Percentiles rank a stretch among this genome's conserved stretches.
These are phyloP conservation scores for Aspergillus pseudoglaucus DNA, from an alignment of 2,329 filamentous ascomycete species.

Conservation along the genomic window DNA sequence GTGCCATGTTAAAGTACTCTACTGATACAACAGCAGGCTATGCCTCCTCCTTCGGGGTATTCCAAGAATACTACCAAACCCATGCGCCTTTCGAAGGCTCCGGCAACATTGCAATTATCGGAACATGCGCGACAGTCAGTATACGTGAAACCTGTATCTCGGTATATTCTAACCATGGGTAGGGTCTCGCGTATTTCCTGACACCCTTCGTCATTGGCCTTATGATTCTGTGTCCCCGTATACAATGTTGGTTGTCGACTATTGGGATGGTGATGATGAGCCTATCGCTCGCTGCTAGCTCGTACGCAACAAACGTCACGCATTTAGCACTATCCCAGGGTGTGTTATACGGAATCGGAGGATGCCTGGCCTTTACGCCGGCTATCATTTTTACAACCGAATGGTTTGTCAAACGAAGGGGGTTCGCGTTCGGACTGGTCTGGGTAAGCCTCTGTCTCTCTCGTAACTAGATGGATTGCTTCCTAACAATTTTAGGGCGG, in stretches of 20 bases:
- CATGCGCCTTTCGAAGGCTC: constrained; percentile 11
- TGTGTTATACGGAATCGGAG: constrained; percentile 35
- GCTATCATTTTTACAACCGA: constrained; percentile 44
- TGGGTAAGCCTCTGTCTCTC: constrained; percentile 23
- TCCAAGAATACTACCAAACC: constrained; percentile 21
- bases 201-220: constrained; percentile 12
- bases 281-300: constrained; percentile 15
- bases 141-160: background rate
- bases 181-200: constrained; percentile 16
- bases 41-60: constrained; percentile 13
- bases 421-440: constrained; percentile 39
- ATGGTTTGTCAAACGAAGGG: constrained; percentile 44
- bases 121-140: constrained; percentile 19
- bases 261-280: constrained; percentile 18
- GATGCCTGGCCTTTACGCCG: constrained; percentile 43
- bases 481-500: constrained; percentile 27
- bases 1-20: background rate
- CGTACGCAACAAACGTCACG: constrained; percentile 14
- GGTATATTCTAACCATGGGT: background rate
- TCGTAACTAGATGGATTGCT: background rate
- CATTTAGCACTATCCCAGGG: constrained; percentile 19
- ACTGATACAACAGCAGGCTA: constrained; percentile 1
- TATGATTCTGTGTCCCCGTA: constrained; percentile 5
- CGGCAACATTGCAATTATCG: constrained; percentile 13
- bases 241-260: constrained; percentile 11